Base-by-base conservation (phyloP, 164 flowering plant genomes). In the Liquidambar formosana region DNA sequence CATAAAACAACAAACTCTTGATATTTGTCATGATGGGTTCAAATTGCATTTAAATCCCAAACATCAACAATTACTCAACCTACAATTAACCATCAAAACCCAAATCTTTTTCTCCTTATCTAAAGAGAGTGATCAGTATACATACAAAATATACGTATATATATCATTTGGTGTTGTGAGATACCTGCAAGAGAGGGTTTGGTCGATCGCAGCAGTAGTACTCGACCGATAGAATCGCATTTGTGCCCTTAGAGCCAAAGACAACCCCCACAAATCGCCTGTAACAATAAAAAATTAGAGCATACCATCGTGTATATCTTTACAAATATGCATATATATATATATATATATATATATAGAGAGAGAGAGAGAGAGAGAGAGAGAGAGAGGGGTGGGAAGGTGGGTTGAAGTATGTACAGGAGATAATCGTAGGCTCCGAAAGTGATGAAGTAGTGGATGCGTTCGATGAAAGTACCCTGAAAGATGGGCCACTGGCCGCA, bases 401-500 rank as follows among this genome's bases (percentile, higher is more conserved):
- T 11, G 12, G 89, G 92, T 61, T 11, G 0, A 18, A 2, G 33
- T 10, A 59, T 13, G 27, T 79, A 93, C 96, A 87, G 79, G 82
- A 93, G 79, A 75, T 87, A 93, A 66, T 88, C 93, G 64, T 84
- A 91, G 67, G 89, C 90, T 45, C 98, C 98, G 62, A 79, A 81
- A 19, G 98, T 89, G 81, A 93, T 65, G 82, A 93, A 91, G 78
- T 64, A 54, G 65, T 93, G 94, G 61, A 91, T 77, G 25, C 83
- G 79, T 73, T 89, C 76, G 66, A 93, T 74, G 78, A 88, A 83
- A 71, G 97, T 93, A 68, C 88, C 86, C 10, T 83, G 79, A 67
- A 93, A 93, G 77, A 93, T 89, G 0, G 98, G 97, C 98, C 98
- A 93, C 8, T 85, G 91, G 1, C 98, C 98, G 64, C 98, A 93